These are phyloP conservation scores for Telopea speciosissima DNA, from an alignment of 177 flowering plant species.

Conservation along the genomic window DNA sequence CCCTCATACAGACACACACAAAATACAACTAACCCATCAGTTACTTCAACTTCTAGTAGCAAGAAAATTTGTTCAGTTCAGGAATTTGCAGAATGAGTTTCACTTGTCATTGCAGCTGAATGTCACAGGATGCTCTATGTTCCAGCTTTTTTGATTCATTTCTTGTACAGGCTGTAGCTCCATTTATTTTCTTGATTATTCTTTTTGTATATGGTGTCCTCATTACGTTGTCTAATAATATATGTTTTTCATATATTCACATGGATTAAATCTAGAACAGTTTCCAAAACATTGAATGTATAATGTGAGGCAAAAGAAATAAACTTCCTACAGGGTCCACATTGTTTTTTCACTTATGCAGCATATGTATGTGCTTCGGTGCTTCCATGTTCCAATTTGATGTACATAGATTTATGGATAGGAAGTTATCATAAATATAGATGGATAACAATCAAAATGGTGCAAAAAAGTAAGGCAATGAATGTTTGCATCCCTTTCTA, in stretches of 20 bases:
- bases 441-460: too few species aligned
- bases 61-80: conserved; percentile 19
- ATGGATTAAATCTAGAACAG: neutral
- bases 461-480: too few species aligned
- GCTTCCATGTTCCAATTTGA: too few species aligned
- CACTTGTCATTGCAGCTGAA: too few species aligned
- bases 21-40: conserved; percentile 32
- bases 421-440: too few species aligned
- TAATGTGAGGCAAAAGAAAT: neutral
- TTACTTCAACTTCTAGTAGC: conserved; percentile 28
- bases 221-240: neutral
- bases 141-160: neutral
- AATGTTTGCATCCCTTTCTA: too few species aligned
- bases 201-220: neutral
- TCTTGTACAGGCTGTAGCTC: neutral
- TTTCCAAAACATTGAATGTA: too few species aligned
- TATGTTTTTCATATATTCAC: neutral
- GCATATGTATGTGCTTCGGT: too few species aligned
- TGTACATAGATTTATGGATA: too few species aligned
- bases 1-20: conserved; percentile 65
- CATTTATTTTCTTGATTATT: neutral
- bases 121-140: neutral
- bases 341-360: too few species aligned
- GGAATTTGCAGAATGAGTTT: too few species aligned
- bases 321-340: too few species aligned